Percentiles rank a stretch among this genome's conserved stretches.
These are phyloP conservation scores for Crithidia brevicula DNA, from an alignment of 208 protist species.

Conservation along the genomic window DNA sequence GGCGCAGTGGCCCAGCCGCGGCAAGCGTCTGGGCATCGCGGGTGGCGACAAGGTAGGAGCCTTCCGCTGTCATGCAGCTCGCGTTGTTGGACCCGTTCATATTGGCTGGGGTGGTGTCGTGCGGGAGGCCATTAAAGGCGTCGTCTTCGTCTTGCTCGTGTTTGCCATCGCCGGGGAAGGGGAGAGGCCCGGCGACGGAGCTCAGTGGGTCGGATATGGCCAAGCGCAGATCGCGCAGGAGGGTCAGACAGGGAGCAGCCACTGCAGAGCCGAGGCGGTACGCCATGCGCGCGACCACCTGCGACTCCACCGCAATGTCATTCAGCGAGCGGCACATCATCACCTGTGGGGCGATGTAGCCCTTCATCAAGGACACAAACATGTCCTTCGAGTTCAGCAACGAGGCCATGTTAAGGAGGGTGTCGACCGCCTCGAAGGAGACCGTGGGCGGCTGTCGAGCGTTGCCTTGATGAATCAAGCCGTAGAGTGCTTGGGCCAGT, in stretches of 20 bases:
- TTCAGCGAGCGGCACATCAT: constrained; percentile 33
- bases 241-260: constrained; percentile 45
- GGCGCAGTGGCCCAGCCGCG: constrained; percentile 13
- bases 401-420: constrained; percentile 71
- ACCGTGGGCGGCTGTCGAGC: constrained; percentile 17
- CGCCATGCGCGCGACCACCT: constrained; percentile 51
- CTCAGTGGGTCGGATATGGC: constrained; percentile 29
- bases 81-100: background rate
- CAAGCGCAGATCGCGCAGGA: constrained; percentile 58
- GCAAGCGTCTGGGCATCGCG: constrained; percentile 22
- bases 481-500: constrained; percentile 60
- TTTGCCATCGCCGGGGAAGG: background rate
- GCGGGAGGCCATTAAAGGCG: background rate
- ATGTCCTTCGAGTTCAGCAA: constrained; percentile 64
- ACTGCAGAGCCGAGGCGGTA: constrained; percentile 52
- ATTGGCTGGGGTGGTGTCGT: background rate
- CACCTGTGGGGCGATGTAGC: constrained; percentile 53
- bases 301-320: constrained; percentile 54
- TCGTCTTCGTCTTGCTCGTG: background rate
- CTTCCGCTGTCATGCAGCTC: background rate
- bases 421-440: constrained; percentile 52
- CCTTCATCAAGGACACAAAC: constrained; percentile 62
- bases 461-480: constrained; percentile 30
- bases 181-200: background rate
- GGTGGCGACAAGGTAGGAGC: constrained; percentile 12